Conservation (phyloP, 257 asterid genomes). For the Penstemon newberryi region DNA sequence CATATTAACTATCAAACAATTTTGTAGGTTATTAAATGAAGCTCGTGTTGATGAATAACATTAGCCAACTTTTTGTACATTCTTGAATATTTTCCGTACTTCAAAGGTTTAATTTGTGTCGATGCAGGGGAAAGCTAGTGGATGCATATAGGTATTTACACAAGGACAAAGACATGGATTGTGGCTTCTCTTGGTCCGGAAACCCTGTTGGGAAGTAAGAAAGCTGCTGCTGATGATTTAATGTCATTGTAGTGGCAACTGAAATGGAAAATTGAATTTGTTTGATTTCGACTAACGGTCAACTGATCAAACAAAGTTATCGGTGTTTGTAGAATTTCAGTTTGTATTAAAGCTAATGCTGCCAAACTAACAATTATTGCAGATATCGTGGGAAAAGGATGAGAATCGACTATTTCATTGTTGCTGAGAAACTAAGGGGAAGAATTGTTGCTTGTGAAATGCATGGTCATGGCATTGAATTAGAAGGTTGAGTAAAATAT, state of each 20-base stretch:
- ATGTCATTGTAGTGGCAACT: not conserved
- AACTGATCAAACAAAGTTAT: not conserved
- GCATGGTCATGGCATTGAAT: constrained; percentile 81
- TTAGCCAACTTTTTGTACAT: not conserved
- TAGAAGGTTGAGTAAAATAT: constrained; percentile 53
- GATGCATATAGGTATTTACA: constrained; percentile 85
- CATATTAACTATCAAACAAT: too few relatives aligned
- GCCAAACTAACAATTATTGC: constrained; percentile 25
- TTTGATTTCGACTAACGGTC: constrained; percentile 4
- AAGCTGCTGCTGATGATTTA: constrained; percentile 10
- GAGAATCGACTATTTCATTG: constrained; percentile 88
- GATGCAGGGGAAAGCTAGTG: constrained; percentile 67
- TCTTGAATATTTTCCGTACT: constrained; percentile 12
- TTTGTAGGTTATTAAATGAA: not conserved
- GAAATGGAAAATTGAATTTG: constrained; percentile 2
- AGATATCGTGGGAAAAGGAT: constrained; percentile 99
- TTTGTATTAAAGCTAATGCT: constrained; percentile 16
- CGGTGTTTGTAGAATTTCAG: constrained; percentile 10
- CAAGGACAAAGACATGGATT: constrained; percentile 74
- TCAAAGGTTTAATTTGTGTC: constrained; percentile 8
- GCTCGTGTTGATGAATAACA: not conserved
- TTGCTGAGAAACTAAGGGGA: constrained; percentile 67
- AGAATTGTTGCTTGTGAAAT: constrained; percentile 72
- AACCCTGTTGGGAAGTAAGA: constrained; percentile 90
- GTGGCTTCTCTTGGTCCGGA: constrained; percentile 98